A percentile compares a stretch with the other conserved stretches of the same genome.
These are phyloP conservation scores for Tetrapisispora fleetii DNA, from an alignment of 805 yeast genomes.

Conservation along the genomic window DNA sequence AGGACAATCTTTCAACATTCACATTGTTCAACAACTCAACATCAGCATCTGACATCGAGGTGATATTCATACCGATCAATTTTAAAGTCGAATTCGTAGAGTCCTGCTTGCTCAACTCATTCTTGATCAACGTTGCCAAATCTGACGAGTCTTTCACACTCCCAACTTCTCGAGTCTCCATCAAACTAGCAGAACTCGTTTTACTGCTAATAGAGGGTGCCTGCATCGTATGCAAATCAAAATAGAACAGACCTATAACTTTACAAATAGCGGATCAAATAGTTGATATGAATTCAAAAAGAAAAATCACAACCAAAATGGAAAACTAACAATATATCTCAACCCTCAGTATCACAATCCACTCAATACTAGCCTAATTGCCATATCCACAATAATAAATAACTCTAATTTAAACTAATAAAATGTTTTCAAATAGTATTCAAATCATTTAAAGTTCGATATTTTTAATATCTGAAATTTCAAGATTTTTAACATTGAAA, in stretches of 20 bases:
- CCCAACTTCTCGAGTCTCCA: not conserved
- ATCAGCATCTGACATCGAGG: slow-evolving; percentile 31
- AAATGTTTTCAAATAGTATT: not conserved
- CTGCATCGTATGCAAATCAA: not conserved
- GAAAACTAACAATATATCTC: no score
- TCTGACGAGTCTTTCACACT: not conserved
- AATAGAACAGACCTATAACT: not conserved
- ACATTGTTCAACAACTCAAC: slow-evolving; percentile 27
- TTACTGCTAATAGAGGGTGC: not conserved
- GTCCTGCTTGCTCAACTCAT: slow-evolving; percentile 34
- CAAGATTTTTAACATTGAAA: no score
- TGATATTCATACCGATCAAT: slow-evolving; percentile 32
- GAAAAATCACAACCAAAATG: no score
- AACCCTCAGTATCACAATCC: no score
- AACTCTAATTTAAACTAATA: no score
- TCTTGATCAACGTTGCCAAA: slow-evolving; percentile 36
- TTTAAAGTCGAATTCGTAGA: slow-evolving; percentile 23
- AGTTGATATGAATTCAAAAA: no score
- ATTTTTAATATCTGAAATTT: no score
- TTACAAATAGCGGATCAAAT: no score
- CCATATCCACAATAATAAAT: no score
- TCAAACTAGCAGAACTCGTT: not conserved
- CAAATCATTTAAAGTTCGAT: not conserved
- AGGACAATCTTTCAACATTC: slow-evolving; percentile 39
- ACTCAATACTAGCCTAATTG: not conserved